Conservation (phyloP, 2,329 filamentous ascomycete genomes). For the Penicillium sp. region DNA sequence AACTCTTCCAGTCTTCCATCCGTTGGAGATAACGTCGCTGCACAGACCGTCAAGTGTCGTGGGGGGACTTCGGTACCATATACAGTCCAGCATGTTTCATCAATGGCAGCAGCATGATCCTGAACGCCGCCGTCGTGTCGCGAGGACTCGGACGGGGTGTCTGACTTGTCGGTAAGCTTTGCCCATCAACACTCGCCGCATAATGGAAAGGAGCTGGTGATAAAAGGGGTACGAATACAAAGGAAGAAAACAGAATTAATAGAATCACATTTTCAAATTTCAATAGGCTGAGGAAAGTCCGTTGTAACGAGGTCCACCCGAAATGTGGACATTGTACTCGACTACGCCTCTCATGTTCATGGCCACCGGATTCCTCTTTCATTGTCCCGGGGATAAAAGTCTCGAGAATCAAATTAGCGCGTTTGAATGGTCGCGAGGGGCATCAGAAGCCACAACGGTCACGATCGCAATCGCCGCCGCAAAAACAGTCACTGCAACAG, state of each 20-base stretch:
- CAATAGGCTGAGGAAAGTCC: conserved; percentile 51
- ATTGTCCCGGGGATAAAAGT: not conserved
- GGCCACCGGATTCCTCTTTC: conserved; percentile 33
- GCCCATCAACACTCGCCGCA: not conserved
- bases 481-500: not conserved
- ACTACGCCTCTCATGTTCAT: conserved; percentile 52
- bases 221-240: not conserved
- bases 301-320: conserved; percentile 53
- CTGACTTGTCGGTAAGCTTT: conserved; percentile 10
- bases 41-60: not conserved
- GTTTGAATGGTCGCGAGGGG: not conserved
- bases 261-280: not conserved
- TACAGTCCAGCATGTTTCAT: conserved; percentile 6
- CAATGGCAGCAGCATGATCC: conserved; percentile 12
- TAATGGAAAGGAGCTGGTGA: not conserved
- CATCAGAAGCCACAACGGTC: not conserved
- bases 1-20: not conserved
- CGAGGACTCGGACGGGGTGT: conserved; percentile 11
- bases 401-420: not conserved
- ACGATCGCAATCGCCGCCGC: not conserved
- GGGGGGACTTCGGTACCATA: not conserved
- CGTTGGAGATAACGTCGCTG: not conserved
- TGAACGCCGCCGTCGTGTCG: conserved; percentile 9
- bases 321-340: conserved; percentile 53
- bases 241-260: not conserved